phyloP scores from a whole-genome alignment of 2,329 filamentous ascomycete species.

The Cryphonectria parasitica region DNA sequence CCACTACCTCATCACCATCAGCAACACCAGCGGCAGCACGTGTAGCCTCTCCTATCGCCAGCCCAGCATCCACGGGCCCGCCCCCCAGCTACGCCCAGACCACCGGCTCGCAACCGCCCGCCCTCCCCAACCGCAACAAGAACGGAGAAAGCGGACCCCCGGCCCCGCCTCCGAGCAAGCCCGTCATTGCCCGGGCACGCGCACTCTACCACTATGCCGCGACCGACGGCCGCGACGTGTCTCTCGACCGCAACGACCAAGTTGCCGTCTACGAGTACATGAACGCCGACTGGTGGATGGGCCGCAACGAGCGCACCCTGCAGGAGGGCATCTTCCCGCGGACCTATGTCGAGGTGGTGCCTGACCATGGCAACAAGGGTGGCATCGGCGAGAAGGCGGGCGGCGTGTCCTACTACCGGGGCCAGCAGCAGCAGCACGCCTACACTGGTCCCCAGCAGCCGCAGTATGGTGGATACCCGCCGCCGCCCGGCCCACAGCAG shows the following conservation, averaged over 20 bases:
- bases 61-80: conserved; percentile 42
- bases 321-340: conserved; percentile 94
- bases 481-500: conserved; percentile 49
- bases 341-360: conserved; percentile 78
- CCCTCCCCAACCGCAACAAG: conserved; percentile 33
- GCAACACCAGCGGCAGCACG: conserved; percentile 34
- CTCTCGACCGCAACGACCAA: conserved; percentile 78
- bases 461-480: conserved; percentile 46
- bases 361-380: conserved; percentile 30
- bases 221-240: conserved; percentile 79
- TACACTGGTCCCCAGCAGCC: neutral
- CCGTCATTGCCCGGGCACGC: conserved; percentile 71
- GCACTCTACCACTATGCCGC: conserved; percentile 85
- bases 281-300: conserved; percentile 98
- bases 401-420: conserved; percentile 25
- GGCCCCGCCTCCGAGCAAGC: conserved; percentile 51
- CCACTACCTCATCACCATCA: conserved; percentile 38
- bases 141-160: conserved; percentile 38
- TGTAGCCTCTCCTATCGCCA: conserved; percentile 28
- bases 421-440: conserved; percentile 35
- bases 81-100: conserved; percentile 59
- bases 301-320: conserved; percentile 80
- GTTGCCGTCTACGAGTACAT: conserved; percentile 87
- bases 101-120: conserved; percentile 40
- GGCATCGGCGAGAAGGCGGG: conserved; percentile 35